Evolutionary conservation across 179 eudicot species (phyloP), one percentile per base, ranked within the genome.

Genomic region (Actinidia polygama): DNA sequence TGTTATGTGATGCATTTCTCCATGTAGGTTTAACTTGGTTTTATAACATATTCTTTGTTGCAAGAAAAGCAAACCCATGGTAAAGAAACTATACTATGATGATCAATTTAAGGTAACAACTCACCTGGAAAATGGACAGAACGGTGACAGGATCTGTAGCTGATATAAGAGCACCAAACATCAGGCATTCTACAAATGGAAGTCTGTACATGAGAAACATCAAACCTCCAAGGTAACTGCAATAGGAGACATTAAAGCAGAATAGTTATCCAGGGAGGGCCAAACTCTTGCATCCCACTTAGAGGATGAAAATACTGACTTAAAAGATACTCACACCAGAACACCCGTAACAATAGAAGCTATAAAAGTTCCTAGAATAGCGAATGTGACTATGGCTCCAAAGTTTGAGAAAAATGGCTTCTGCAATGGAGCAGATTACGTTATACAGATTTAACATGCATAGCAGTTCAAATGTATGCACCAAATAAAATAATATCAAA

Each of bases 61-160:
- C 18, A 76, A 58, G 50, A 53, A 30, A 57, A 55, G 26, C 30
- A 76, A 76, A 10, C 16, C 6, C 62, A 66, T 64, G 47, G 47
- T 18, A 64, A 68, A 40, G 46, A 61, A 14, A 73, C 62, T 44
- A 40, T 16, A 46, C 61, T 50, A 23, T 19, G 49, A 36, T 49
- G 36, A 59, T 55, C 63, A 23, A 59, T 80, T 70, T 23, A 11
- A n/a, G 75, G 82, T 73, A 83, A 10, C 59, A 79, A 55, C 61
- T 81, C 79, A 93, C 99, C 98, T 97, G 99, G 85, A 96, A 97
- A 85, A 97, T 97, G 64, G 99, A 91, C 82, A 96, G 83, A 82
- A 97, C 99, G 51, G 99, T 97, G 87, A 97, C 94, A 79, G 99
- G 99, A 86, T 97, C 99, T 3, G 99, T 97, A 51, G 99, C 98